These are phyloP conservation scores for Aspergillus tamarii DNA, from an alignment of 2,329 filamentous ascomycete genomes.

Conservation along the genomic window DNA sequence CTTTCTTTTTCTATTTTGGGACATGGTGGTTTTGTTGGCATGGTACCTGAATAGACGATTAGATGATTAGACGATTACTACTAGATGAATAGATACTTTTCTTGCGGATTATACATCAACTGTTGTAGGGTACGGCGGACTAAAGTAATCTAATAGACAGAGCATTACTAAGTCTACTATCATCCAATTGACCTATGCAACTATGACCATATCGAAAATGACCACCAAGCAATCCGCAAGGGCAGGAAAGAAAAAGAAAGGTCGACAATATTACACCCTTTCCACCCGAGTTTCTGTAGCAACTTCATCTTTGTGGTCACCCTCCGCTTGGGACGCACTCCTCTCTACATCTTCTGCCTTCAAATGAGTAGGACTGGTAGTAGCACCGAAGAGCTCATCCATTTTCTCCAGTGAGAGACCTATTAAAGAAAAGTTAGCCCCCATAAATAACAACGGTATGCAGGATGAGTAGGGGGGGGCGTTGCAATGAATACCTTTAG, in stretches of 20 bases:
- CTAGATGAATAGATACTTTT: no score
- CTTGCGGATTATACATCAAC: no score
- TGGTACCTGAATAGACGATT: no score
- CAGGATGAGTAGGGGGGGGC: not conserved
- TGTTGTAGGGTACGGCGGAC: no score
- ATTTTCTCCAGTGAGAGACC: constrained; percentile 63
- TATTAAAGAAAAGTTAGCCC: constrained; percentile 13
- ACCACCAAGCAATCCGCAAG: not conserved
- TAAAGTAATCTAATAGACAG: not conserved
- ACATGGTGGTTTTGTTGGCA: no score
- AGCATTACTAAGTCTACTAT: not conserved
- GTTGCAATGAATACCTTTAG: constrained; percentile 58
- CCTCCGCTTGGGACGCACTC: constrained; percentile 1
- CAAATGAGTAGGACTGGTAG: constrained; percentile 48
- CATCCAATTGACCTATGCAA: constrained; percentile 1
- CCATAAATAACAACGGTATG: not conserved
- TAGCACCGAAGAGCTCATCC: constrained; percentile 68
- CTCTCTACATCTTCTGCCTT: constrained; percentile 27
- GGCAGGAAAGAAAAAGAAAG: not conserved
- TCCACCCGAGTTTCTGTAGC: constrained; percentile 11
- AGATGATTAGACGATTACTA: no score
- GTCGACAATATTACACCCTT: constrained; percentile 1
- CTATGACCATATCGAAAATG: not conserved
- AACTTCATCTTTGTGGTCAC: constrained; percentile 14
- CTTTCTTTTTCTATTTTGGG: no score